Conservation (phyloP, 208 protist genomes). For the Porcisia deanei region DNA sequence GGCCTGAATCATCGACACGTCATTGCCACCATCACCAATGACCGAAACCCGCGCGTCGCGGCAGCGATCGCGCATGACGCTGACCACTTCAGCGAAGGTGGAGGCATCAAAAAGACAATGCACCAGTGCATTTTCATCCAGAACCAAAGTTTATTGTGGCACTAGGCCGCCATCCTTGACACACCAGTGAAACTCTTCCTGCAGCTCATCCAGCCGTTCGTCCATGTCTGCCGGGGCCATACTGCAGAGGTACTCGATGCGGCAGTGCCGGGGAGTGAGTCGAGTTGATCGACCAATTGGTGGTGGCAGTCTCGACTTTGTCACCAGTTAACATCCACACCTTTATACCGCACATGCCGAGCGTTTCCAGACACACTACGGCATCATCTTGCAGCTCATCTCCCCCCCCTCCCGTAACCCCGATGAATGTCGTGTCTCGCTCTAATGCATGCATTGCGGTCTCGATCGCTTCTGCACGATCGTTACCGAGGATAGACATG, state of each 20-base stretch:
- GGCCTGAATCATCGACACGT: conserved; percentile 96
- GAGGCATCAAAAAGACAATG: conserved; percentile 55
- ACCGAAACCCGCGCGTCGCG: conserved; percentile 81
- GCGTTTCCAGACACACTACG: conserved; percentile 91
- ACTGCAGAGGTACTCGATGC: conserved; percentile 57
- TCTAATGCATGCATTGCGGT: conserved; percentile 83
- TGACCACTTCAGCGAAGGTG: conserved; percentile 86
- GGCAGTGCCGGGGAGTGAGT: conserved; percentile 81
- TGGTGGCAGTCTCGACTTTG: conserved; percentile 97
- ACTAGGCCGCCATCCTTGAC: conserved; percentile 13
- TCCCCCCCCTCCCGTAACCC: conserved; percentile 98
- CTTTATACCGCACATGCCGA: conserved; percentile 97
- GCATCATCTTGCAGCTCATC: conserved; percentile 98
- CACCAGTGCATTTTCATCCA: conserved; percentile 77
- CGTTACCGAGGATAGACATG: conserved; percentile 49
- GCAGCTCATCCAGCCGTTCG: conserved; percentile 42
- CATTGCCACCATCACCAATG: conserved; percentile 99
- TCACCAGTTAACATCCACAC: conserved; percentile 99
- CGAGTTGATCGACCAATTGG: conserved; percentile 93
- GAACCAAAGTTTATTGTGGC: conserved; percentile 65
- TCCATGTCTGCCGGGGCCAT: conserved; percentile 37
- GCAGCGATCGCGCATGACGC: conserved; percentile 67
- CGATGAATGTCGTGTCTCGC: conserved; percentile 89
- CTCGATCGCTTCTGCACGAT: conserved; percentile 62
- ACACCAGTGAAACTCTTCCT: conserved; percentile 31